Evolutionary conservation across 108 stramenopile species (phyloP).

Genomic region (Stephanodiscus minutulus): DNA sequence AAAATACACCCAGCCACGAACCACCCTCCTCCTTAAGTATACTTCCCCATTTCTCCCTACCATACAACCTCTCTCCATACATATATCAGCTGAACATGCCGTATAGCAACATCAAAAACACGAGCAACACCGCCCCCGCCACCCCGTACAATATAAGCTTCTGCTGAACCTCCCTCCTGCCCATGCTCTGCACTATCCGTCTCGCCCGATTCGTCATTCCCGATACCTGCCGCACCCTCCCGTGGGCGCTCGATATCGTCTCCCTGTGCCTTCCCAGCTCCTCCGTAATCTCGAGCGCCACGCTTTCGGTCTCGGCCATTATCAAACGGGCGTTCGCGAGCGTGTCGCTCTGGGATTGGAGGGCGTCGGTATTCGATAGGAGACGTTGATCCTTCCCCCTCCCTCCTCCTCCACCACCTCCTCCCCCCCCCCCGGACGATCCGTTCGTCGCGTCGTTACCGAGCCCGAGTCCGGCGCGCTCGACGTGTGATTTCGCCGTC

Average conservation of each 20-base stretch:
- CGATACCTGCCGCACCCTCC: slow-evolving; percentile 84
- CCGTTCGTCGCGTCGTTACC: slow-evolving; percentile 5
- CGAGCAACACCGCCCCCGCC: slow-evolving; percentile 62
- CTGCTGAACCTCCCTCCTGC: slow-evolving; percentile 88
- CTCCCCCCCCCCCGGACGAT: slow-evolving; percentile 1
- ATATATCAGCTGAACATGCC: slow-evolving; percentile 23
- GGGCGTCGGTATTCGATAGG: slow-evolving; percentile 67
- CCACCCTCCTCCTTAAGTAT: too few relatives aligned
- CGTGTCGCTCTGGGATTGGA: slow-evolving; percentile 83
- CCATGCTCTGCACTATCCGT: slow-evolving; percentile 90
- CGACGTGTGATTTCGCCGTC: slow-evolving; percentile 39
- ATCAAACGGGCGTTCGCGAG: slow-evolving; percentile 87
- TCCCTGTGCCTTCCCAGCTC: slow-evolving; percentile 92
- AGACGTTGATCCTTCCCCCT: slow-evolving; percentile 61
- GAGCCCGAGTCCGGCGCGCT: slow-evolving; percentile 33
- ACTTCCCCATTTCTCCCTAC: too few relatives aligned
- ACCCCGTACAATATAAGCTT: slow-evolving; percentile 90
- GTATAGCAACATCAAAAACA: slow-evolving; percentile 44
- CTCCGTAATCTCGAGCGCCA: slow-evolving; percentile 92
- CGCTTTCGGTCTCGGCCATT: slow-evolving; percentile 94
- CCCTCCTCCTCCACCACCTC: slow-evolving; percentile 25
- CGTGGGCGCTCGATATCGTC: slow-evolving; percentile 86
- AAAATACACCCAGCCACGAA: too few relatives aligned
- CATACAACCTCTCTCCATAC: too few relatives aligned
- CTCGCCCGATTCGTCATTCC: slow-evolving; percentile 90